Base-by-base conservation (phyloP, 768 basidiomycete species). In the Panaeolus papilionaceus region DNA sequence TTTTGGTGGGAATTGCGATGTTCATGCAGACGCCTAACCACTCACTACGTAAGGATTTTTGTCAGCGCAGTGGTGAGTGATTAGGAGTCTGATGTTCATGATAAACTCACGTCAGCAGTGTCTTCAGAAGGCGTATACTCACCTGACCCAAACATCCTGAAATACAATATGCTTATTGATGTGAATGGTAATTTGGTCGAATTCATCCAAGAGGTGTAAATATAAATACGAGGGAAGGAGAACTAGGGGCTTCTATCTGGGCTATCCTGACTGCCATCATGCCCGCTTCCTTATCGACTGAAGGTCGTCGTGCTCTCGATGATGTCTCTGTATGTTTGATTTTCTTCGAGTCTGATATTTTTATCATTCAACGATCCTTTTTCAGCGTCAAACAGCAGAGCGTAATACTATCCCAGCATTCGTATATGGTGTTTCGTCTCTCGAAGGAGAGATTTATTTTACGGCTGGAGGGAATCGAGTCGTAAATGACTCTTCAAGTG, bases 361-460 rank as follows among this genome's bases (percentile, higher is more conserved):
- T 51, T 14, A 23, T 63, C n/a, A 66, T 70, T 4, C 28, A 28
- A 1, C 28, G 11, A 38, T 62, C 12, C n/a, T 33, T 18, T 7
- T 11, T 26, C 14, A 58, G 54, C 26, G 28, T 58, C 54, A 16
- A 58, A 61, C 65, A 11, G 63, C 61, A 7, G 65, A 74, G 26
- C 69, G 65, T 37, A 67, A 72, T 20, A 71, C 66, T 37, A 40
- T 73, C 26, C 78, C 79, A 28, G 72, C 69, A 10, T 72, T 80
- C 61, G 72, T 72, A 1, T 73, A 76, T 28, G 79, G 76, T 6
- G 77, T 70, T 9, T 74, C 77, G n/a, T 73, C 69, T 33, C 47
- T 69, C 40, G 73, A 78, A 16, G 72, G 71, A 44, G 77, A 78
- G 64, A 63, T 78, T 2, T 74, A 72, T 47, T 77, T 77, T 58